Base-by-base conservation (phyloP, 495 filamentous ascomycete species). In the Ramalina intermedia region DNA sequence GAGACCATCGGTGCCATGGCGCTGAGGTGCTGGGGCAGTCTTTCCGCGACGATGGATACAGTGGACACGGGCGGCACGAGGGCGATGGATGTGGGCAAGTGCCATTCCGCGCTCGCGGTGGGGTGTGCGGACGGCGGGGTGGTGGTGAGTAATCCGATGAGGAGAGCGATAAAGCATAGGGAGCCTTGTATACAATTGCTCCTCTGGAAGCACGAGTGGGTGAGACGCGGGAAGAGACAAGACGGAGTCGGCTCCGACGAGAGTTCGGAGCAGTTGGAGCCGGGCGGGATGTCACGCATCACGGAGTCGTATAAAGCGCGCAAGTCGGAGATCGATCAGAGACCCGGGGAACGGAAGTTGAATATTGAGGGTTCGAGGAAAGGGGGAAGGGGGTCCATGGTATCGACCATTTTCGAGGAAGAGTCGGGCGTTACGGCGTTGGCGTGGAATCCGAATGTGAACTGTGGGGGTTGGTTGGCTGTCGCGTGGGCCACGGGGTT, bases 121-220 rank as follows among this genome's bases (percentile, higher is more conserved):
- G 81, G 77, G 0, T 68, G 69, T n/a, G 71, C 71, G 1, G 74
- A 74, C 49, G 81, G 81, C 0, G 64, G 67, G 16, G 74, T 78
- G 1, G 46, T 66, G 13, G 70, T 69, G 9, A 67, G 65, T 3
- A 85, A 81, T 55, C 78, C 81, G 0, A 49, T 82, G 21, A 64
- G 73, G 9, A 68, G 72, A 43, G 53, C 71, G 3, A 55, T 81
- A 39, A 70, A 78, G 53, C 53, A 58, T 6, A 83, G 77, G 57
- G 63, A 65, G 37, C 65, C 68, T 35, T 66, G 71, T 37, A 81
- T 66, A 60, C 74, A 79, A 54, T 74, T 78, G 51, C 66, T 63
- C 3, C 80, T 80, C 76, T 85, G 83, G 50, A 59, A 60, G 29
- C 72, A 82, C 48, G 78, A 83, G 50, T 84, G 75, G 71, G 65